Evolutionary conservation across 495 filamentous ascomycete genomes (phyloP).

Genomic region (Xylaria cubensis): DNA sequence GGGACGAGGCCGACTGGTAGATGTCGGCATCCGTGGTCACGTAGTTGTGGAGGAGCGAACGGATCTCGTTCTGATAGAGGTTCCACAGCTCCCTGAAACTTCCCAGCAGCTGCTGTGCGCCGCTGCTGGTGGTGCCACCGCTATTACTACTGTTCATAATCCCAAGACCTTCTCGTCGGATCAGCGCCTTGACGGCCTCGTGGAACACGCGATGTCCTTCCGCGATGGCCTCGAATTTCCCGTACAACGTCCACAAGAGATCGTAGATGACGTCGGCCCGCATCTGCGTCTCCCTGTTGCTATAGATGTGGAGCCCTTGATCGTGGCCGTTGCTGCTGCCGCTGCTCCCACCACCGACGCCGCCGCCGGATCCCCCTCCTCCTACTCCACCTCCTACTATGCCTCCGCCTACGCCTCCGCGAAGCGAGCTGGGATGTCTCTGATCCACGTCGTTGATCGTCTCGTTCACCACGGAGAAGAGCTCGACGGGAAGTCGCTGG

Average conservation of each 20-base stretch:
- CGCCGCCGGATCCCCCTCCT: conserved; percentile 43
- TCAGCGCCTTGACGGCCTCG: conserved; percentile 83
- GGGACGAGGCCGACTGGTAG: conserved; percentile 58
- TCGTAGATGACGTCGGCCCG: conserved; percentile 85
- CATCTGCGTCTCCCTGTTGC: conserved; percentile 70
- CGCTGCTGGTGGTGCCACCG: too few relatives aligned
- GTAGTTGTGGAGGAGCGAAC: conserved; percentile 93
- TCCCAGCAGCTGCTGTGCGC: conserved; percentile 60
- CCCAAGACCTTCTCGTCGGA: conserved; percentile 74
- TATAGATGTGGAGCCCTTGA: conserved; percentile 69
- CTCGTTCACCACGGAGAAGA: conserved; percentile 92
- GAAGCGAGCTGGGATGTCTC: conserved; percentile 77
- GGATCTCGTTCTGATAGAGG: conserved; percentile 75
- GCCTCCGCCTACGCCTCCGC: conserved; percentile 34
- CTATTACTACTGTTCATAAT: conserved; percentile 4
- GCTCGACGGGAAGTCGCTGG: conserved; percentile 89
- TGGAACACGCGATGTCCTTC: conserved; percentile 94
- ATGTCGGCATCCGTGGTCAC: conserved; percentile 89
- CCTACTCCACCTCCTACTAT: too few relatives aligned
- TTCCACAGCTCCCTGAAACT: conserved; percentile 96
- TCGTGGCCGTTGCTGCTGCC: conserved; percentile 37
- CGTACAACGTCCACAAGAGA: conserved; percentile 88
- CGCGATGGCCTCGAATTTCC: conserved; percentile 95
- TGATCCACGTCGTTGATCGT: conserved; percentile 93
- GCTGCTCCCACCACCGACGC: too few relatives aligned